Percentiles rank a stretch among this genome's conserved stretches.
Evolutionary conservation across 345 rosid genomes (phyloP).

Genomic region (Linum usitatissimum): DNA sequence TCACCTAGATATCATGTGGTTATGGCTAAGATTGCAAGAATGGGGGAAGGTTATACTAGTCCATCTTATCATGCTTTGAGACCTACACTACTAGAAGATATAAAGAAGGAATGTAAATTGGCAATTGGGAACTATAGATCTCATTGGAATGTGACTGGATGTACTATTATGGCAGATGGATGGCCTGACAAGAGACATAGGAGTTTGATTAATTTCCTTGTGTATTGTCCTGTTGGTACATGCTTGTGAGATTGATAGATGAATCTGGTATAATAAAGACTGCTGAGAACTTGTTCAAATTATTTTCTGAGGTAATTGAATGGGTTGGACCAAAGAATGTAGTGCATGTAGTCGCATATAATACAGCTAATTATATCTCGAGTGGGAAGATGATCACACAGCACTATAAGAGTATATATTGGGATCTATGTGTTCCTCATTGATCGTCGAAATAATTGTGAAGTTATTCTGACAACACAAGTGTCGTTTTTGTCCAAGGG

Average conservation of each 20-base stretch:
- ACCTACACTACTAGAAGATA: background rate
- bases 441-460: too few relatives aligned
- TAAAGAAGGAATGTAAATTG: slow-evolving; percentile 1
- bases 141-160: background rate
- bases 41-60: background rate
- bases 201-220: slow-evolving; percentile 1
- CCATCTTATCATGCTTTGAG: background rate
- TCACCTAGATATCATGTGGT: background rate
- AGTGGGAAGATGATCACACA: too few relatives aligned
- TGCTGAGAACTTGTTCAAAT: background rate
- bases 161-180: too few relatives aligned
- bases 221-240: background rate
- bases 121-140: background rate
- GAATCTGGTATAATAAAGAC: background rate
- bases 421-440: too few relatives aligned
- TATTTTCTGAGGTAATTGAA: too few relatives aligned
- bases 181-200: background rate
- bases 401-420: too few relatives aligned
- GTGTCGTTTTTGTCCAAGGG: too few relatives aligned
- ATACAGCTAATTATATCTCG: background rate
- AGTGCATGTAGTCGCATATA: slow-evolving; percentile 1
- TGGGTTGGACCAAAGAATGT: background rate
- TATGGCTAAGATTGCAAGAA: background rate
- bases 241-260: background rate
- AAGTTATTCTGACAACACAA: too few relatives aligned